phyloP scores from a whole-genome alignment of 192 early-diverging fungal species.

The Coemansia interrupta region DNA sequence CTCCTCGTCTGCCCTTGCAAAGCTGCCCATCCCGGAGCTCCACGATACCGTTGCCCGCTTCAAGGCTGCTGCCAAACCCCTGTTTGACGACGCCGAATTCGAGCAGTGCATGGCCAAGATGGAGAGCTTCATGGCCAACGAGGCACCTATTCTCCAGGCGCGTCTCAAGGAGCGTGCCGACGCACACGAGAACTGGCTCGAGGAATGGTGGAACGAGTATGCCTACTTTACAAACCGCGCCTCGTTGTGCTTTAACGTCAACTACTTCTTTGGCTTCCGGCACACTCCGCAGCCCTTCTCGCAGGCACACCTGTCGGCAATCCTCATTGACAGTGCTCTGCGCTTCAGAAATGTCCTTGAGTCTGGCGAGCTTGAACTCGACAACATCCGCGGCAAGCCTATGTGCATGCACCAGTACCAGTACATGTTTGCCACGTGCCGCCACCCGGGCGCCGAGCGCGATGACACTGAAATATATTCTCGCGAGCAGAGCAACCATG shows the following conservation, averaged over 20 bases:
- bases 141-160: constrained; percentile 47
- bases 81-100: constrained; percentile 53
- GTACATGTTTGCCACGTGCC: constrained; percentile 77
- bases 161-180: constrained; percentile 49
- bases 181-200: constrained; percentile 47
- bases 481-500: constrained; percentile 63
- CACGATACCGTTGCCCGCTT: constrained; percentile 55
- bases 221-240: constrained; percentile 55
- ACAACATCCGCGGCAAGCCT: constrained; percentile 63
- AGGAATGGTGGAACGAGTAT: constrained; percentile 55
- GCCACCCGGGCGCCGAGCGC: constrained; percentile 63
- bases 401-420: constrained; percentile 84
- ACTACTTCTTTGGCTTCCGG: constrained; percentile 55
- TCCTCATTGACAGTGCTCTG: constrained; percentile 62
- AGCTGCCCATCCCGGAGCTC: constrained; percentile 58
- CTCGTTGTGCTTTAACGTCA: constrained; percentile 52
- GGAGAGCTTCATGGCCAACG: constrained; percentile 45
- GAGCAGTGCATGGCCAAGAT: constrained; percentile 47
- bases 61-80: constrained; percentile 48
- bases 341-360: constrained; percentile 58
- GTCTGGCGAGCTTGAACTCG: constrained; percentile 63
- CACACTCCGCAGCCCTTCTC: constrained; percentile 28
- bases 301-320: constrained; percentile 57
- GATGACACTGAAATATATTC: constrained; percentile 67
- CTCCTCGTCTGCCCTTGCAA: constrained; percentile 26